phyloP scores from a whole-genome alignment of 139 green algal species.

The Chlorokybus atmophyticus region DNA sequence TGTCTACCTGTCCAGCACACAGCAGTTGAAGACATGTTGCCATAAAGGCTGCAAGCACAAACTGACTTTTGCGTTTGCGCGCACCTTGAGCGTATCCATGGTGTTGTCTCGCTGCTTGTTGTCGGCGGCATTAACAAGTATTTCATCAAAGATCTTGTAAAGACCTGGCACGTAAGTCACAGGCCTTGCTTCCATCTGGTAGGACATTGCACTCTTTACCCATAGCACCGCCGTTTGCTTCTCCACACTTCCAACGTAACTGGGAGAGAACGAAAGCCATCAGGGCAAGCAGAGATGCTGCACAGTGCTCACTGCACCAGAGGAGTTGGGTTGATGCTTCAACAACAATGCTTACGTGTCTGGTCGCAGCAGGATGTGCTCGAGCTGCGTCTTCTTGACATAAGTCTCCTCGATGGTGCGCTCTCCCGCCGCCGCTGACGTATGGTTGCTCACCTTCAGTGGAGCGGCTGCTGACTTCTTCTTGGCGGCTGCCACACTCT shows the following conservation, averaged over 20 bases:
- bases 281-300: no score
- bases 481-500: no score
- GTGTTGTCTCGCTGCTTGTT: slow-evolving; percentile 88
- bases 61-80: no score
- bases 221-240: slow-evolving; percentile 70
- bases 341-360: no score
- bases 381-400: slow-evolving; percentile 94
- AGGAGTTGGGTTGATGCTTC: no score
- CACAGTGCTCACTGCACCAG: no score
- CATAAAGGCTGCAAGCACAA: no score
- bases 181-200: slow-evolving; percentile 44
- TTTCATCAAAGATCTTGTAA: slow-evolving; percentile 99
- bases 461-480: no score
- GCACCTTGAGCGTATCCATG: slow-evolving; percentile 73
- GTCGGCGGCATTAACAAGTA: slow-evolving; percentile 96
- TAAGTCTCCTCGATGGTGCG: slow-evolving; percentile 93
- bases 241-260: slow-evolving; percentile 90
- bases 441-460: no score
- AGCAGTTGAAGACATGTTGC: background rate
- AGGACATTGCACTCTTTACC: slow-evolving; percentile 60
- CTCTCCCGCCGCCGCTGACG: no score
- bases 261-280: no score
- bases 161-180: slow-evolving; percentile 77
- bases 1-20: background rate
- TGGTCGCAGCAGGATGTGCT: slow-evolving; percentile 94